Evolutionary conservation across 202 grass and related monocot genomes (phyloP).

Genomic region (Cymbopogon flexuosus): DNA sequence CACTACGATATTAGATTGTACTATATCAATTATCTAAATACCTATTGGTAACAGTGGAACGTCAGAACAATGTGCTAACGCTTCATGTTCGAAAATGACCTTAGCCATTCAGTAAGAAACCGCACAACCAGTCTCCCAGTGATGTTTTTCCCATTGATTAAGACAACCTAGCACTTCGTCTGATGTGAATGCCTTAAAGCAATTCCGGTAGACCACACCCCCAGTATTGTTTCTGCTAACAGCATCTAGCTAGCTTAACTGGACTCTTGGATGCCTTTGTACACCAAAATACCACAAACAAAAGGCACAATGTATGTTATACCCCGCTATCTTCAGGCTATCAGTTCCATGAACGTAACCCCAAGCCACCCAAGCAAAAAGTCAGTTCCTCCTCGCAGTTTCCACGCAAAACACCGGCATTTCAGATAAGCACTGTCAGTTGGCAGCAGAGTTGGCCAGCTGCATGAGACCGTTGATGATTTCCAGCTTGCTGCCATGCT

Average conservation of each 20-base stretch:
- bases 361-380: slow-evolving; percentile 12
- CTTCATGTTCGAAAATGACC: background rate
- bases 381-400: background rate
- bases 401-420: slow-evolving; percentile 1
- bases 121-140: background rate
- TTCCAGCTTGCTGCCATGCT: slow-evolving; percentile 32
- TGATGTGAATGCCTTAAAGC: background rate
- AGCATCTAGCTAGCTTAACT: slow-evolving; percentile 24
- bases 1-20: too few relatives aligned
- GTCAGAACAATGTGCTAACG: background rate
- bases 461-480: slow-evolving; percentile 43
- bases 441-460: slow-evolving; percentile 30
- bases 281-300: slow-evolving; percentile 23
- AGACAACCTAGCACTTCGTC: background rate
- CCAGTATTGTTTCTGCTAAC: background rate
- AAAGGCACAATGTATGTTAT: slow-evolving; percentile 5
- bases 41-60: background rate
- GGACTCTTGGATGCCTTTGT: background rate
- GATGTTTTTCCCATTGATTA: too few relatives aligned
- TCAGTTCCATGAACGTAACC: slow-evolving; percentile 29
- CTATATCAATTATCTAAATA: background rate
- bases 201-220: background rate
- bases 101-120: background rate
- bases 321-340: slow-evolving; percentile 38
- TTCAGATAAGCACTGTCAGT: background rate